Base-by-base conservation (phyloP, 495 filamentous ascomycete species). In the Cercophora samala region DNA sequence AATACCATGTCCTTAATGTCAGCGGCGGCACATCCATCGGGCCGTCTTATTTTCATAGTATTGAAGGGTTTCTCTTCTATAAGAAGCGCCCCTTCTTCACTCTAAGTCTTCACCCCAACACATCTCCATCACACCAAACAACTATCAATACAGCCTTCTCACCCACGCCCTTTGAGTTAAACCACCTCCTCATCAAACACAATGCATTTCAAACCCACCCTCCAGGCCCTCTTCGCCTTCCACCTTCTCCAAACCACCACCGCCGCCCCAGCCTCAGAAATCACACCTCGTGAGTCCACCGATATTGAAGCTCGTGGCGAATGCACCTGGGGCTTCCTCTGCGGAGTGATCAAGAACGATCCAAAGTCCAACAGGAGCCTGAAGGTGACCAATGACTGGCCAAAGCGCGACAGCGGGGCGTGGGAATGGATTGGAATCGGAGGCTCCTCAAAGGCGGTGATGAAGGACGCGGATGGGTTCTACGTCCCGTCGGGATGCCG, bases 381-480 rank as follows among this genome's bases (percentile, higher is more conserved):
- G 4, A 54, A 54, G 52, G 52, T 54, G 4, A 54, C 52, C 52
- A 54, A 54, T 13, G 52, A 54, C 52, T 54, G 52, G 52, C 17
- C 17, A 4, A 54, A 54, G 52, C 52, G 52, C 52, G 19, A 54
- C 52, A 54, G 52, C 52, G 52, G 52, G 3, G 52, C 52, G 4
- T 54, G 15, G 17, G 17, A 54, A 13, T 54, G 52, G 52, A 54
- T 54, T 13, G 15, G 4, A 17, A 4, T 13, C 3, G 52, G 52
- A 3, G 4, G 3, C 52, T 18, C 52, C 52, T 54, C 52, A 21
- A 21, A 4, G 17, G 19, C 52, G 13, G 52, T 21, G 17, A 54
- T 54, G 52, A 54, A 54, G 52, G 52, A 54, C 19, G 52, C 52
- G 17, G 52, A 54, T 13, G 52, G 52, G 52, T 54, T 54, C 52